These are phyloP conservation scores for Chlamydomonas reinhardtii DNA, from an alignment of 163 green algal species.

Conservation along the genomic window DNA sequence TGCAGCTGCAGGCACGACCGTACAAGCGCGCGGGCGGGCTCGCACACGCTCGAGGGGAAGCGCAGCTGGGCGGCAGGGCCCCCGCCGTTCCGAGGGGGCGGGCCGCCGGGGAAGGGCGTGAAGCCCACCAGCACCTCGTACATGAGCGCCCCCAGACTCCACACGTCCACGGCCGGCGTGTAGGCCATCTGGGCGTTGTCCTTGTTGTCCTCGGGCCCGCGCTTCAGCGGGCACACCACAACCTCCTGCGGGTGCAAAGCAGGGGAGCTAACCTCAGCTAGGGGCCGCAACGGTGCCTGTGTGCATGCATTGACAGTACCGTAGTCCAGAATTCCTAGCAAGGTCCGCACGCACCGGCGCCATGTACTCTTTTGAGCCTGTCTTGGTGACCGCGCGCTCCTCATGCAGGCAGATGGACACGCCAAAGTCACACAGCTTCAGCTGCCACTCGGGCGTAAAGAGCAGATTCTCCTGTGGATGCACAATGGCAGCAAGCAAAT, in stretches of 20 bases:
- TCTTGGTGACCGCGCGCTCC: slow-evolving; percentile 19
- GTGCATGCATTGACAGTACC: not conserved
- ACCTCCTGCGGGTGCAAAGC: slow-evolving; percentile 31
- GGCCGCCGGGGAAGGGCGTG: slow-evolving; percentile 43
- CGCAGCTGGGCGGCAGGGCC: slow-evolving; percentile 24
- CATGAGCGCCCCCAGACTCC: slow-evolving; percentile 29
- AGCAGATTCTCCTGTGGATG: slow-evolving; percentile 45
- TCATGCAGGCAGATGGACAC: slow-evolving; percentile 30
- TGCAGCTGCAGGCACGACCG: slow-evolving; percentile 14
- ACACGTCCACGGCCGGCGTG: slow-evolving; percentile 32
- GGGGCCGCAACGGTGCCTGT: too few species aligned
- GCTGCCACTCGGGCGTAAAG: slow-evolving; percentile 18
- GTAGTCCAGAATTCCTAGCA: too few species aligned
- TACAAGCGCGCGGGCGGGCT: not conserved
- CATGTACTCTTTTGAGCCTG: slow-evolving; percentile 1
- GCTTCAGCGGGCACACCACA: slow-evolving; percentile 9
- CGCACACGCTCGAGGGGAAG: slow-evolving; percentile 12
- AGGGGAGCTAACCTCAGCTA: too few species aligned
- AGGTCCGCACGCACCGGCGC: not conserved
- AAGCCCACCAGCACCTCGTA: slow-evolving; percentile 71
- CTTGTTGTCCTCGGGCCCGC: slow-evolving; percentile 31
- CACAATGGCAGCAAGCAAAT: too few species aligned
- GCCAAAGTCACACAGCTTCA: slow-evolving; percentile 38
- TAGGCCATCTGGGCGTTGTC: slow-evolving; percentile 35
- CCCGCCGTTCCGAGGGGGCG: slow-evolving; percentile 50